Base-by-base conservation (phyloP, 352 stramenopile species). In the Phytophthora aleatoria region DNA sequence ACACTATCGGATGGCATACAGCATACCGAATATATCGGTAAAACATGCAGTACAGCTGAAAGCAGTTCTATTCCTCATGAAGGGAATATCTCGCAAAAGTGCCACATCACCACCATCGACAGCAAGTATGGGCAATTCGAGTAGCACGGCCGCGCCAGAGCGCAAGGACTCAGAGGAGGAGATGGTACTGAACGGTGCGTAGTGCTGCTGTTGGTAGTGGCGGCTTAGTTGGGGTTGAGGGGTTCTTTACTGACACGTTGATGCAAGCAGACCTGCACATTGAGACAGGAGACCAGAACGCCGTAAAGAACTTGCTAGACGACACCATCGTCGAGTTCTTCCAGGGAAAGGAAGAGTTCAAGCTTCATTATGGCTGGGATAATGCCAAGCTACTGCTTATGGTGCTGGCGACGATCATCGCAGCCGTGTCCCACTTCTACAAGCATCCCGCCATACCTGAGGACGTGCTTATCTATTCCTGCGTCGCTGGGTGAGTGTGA, bases 231-330 rank as follows among this genome's bases (percentile, higher is more conserved):
- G 10, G 2, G 3, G 2, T 48, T 48, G n/a, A 3, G 41, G n/a
- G 3, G 3, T 11, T 28, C 5, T n/a, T 51, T 27, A 48, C 48
- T 68, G n/a, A 66, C 43, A 42, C 36, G 13, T 39, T 33, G 26
- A 55, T 33, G 31, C 20, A 33, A 31, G 36, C 48, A 78, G 73
- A 81, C 44, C 48, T 77, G 9, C 69, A 93, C 71, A 85, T 94
- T 41, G 86, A 96, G 67, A 90, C 82, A 36, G 85, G 84, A 8
- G 87, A 96, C 72, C 86, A 94, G 58, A 91, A 91, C 42, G 87
- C 85, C 13, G 85, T 96, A 31, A 93, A 93, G 69, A 94, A 94
- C 61, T 75, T 96, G 38, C 69, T 96, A 53, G 87, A 96, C 64
- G 87, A 96, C 60, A 82, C 79, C 15, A 79, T 96, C 50, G 61